Evolutionary conservation across 495 filamentous ascomycete genomes (phyloP), one percentile per base, ranked within the genome.

Genomic region (Daldinia caldariorum): DNA sequence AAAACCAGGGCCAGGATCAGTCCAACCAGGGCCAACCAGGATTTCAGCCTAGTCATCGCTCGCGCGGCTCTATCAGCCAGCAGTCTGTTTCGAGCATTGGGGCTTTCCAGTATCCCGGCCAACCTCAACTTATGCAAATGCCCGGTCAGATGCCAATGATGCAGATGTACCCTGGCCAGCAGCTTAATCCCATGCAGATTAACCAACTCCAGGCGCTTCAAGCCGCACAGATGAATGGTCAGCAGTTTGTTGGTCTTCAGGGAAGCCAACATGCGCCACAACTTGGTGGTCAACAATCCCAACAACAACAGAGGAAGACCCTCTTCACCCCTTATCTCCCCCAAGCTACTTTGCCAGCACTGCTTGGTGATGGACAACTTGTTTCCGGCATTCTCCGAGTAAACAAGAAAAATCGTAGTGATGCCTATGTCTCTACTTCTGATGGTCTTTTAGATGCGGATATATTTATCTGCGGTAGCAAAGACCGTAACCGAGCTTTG

Each of bases 401-500:
- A 61, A 99, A 99, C 85, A 99, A 98, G 84, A 99, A 99, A 85
- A 99, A 99, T 77, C 89, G 95, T 41, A 98, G 95, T 69, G 96
- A 99, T 78, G 95, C 95, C 4, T 99, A 99, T 72, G 95, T 99
- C 54, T 93, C 95, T 16, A 97, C 93, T 41, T 88, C 91, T 41
- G 95, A 99, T 78, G 87, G 87, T 37, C 79, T 89, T 49, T 83
- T 99, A 31, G 96, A 98, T 81, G 95, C 95, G 49, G 95, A 99
- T 79, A 99, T 99, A 72, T 99, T 99, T 79, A 99, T 99, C 73
- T 99, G 95, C 74, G 95, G 95, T 75, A 97, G 94, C 84, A 99
- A 99, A 78, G 95, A 99, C 74, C 89, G 95, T 38, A 99, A 99
- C 77, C 90, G 95, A 74, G 95, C 95, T 34, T 84, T 99, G 29